These are phyloP conservation scores for Heliocybe sulcata DNA, from an alignment of 1,284 basidiomycete genomes.

Conservation along the genomic window DNA sequence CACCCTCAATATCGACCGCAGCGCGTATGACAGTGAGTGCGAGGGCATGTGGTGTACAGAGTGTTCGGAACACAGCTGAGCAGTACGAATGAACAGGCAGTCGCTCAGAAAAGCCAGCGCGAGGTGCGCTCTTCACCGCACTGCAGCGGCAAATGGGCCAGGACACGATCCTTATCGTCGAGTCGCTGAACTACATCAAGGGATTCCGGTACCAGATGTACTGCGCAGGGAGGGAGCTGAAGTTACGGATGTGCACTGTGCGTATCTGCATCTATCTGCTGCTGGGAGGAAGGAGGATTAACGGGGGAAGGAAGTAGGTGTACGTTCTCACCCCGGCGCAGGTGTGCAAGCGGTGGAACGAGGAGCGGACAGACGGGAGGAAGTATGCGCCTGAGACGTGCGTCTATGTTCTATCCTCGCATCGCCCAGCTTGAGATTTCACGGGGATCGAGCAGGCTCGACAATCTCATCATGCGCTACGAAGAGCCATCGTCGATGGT, in stretches of 20 bases:
- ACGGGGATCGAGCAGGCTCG: conserved; percentile 50
- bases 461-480: conserved; percentile 84
- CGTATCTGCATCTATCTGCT: conserved; percentile 23
- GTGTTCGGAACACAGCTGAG: conserved; percentile 1
- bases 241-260: conserved; percentile 84
- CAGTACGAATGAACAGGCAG: conserved; percentile 45
- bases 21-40: conserved; percentile 78
- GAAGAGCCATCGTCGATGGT: conserved; percentile 98
- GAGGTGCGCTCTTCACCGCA: conserved; percentile 83
- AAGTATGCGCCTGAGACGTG: conserved; percentile 74
- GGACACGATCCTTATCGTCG: conserved; percentile 82
- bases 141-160: conserved; percentile 69
- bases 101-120: conserved; percentile 81
- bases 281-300: not conserved
- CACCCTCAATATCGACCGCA: conserved; percentile 54
- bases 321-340: conserved; percentile 78
- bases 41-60: too few relatives aligned
- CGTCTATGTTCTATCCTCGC: conserved; percentile 19
- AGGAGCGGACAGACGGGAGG: conserved; percentile 34
- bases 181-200: conserved; percentile 95
- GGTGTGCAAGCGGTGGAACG: conserved; percentile 76
- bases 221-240: conserved; percentile 88
- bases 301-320: conserved; percentile 38
- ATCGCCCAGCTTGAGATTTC: not conserved
- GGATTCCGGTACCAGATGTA: conserved; percentile 97